Percentiles rank a stretch among this genome's conserved stretches.
Evolutionary conservation across 2,329 filamentous ascomycete species (phyloP).

Genomic region (Claviceps citrina): DNA sequence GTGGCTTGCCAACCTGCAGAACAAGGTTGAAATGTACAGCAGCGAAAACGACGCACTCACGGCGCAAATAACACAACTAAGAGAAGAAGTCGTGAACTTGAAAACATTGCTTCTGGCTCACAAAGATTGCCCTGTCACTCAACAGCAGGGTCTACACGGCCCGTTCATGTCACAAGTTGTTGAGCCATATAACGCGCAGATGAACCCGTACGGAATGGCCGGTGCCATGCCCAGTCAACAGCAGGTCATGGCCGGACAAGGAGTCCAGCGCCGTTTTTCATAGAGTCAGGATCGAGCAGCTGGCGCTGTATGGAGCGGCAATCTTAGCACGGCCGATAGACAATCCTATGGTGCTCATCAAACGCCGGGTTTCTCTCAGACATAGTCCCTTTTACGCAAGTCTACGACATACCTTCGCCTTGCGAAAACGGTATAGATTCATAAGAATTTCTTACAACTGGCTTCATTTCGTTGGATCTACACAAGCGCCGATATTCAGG

Average conservation of each 20-base stretch:
- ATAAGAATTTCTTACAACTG: background rate
- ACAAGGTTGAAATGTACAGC: constrained; percentile 85
- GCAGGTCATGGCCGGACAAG: constrained; percentile 40
- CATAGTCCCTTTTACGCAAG: background rate
- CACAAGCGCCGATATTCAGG: background rate
- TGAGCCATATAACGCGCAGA: constrained; percentile 38
- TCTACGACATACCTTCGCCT: background rate
- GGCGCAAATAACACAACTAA: constrained; percentile 65
- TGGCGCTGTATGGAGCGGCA: background rate
- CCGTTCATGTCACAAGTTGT: constrained; percentile 41
- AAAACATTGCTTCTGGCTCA: constrained; percentile 87
- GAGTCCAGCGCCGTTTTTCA: constrained; percentile 40
- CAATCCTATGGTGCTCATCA: too few relatives aligned
- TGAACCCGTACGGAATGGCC: constrained; percentile 45
- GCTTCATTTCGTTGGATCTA: background rate
- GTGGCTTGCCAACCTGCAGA: constrained; percentile 88
- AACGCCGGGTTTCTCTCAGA: background rate
- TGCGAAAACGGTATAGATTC: background rate
- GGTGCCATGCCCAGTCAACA: constrained; percentile 33
- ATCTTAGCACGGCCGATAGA: background rate
- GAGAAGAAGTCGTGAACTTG: constrained; percentile 87
- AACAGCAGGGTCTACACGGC: constrained; percentile 54
- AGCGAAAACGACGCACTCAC: constrained; percentile 81
- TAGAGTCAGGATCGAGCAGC: constrained; percentile 21
- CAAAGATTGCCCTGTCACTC: constrained; percentile 88